Evolutionary conservation across 202 grass and related monocot species (phyloP), one percentile per base, ranked within the genome.

Genomic region (Cymbopogon flexuosus): DNA sequence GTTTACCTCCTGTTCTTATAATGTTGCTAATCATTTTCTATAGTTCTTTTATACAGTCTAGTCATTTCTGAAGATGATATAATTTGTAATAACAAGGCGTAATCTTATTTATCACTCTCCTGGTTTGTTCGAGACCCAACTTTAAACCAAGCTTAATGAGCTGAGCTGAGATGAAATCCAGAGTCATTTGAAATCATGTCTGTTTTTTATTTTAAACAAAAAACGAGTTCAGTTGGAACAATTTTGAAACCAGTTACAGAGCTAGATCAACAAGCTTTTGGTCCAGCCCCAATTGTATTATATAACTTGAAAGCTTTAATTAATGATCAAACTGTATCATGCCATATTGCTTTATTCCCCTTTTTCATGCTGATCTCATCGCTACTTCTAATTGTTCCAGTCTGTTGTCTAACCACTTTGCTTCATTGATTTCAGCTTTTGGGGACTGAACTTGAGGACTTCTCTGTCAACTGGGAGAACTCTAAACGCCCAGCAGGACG

Each of bases 381-480:
- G 15, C 63, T 63, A 77, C 22, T 59, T 43, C 29, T 47, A 59
- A 33, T 54, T 40, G 34, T 69, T 75, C 68, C 16, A 52, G 3
- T 70, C 9, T 70, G 37, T 11, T 14, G 12, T 56, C 34, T 74
- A 58, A 36, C 65, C 37, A 31, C 18, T 39, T 40, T 30, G 6
- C 22, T 67, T 41, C 3, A 40, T 65, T 3, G 7, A 80, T 84
- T 64, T 66, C 84, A 97, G 94, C 81, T 94, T 73, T 83, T 97
- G 56, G 78, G 89, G 22, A 84, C 52, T 22, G 77, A 97, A 31
- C 65, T 87, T 79, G 86, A 87, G 9, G 89, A 90, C 74, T 92
- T 90, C 12, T 63, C 83, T 68, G 70, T 89, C 69, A 86, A 83
- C 52, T 85, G 82, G 81, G 81, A 66, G 46, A 89, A 67, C 47